Percentiles rank a stretch among this genome's conserved stretches.
Evolutionary conservation across 2,329 filamentous ascomycete species (phyloP).

Genomic region (Pestalotiopsis fici): DNA sequence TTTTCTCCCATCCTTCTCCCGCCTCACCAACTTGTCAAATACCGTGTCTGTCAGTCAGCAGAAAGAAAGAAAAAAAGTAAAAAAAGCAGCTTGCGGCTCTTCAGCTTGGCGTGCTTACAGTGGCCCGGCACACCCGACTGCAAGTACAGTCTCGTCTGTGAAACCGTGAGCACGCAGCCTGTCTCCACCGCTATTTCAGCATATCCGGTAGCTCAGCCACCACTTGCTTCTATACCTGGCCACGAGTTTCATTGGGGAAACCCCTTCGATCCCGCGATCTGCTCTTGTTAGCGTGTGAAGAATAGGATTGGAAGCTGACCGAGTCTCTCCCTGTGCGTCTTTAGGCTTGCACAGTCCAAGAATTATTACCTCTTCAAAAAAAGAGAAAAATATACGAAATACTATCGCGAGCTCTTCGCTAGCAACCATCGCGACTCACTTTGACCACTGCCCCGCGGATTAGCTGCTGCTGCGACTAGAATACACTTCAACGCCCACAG

Average conservation of each 20-base stretch:
- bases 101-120: conserved; percentile 8
- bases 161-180: conserved; percentile 3
- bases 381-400: not conserved
- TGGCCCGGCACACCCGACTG: not conserved
- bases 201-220: not conserved
- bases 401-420: not conserved
- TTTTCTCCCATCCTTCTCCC: not conserved
- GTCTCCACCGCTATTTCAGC: not conserved
- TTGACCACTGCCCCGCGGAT: not conserved
- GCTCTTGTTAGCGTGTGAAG: not conserved
- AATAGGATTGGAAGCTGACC: conserved; percentile 1
- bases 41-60: not conserved
- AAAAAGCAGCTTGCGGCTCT: conserved; percentile 8
- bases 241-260: not conserved
- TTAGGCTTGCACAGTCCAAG: not conserved
- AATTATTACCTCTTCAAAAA: not conserved
- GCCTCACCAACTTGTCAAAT: not conserved
- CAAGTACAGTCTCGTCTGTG: not conserved
- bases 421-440: not conserved
- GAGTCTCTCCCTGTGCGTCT: not conserved
- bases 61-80: not conserved
- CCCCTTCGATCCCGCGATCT: not conserved
- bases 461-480: not conserved
- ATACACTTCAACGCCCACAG: not conserved
- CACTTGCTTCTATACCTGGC: conserved; percentile 1